Conservation (phyloP, 2,329 filamentous ascomycete genomes). For the Alternaria alternata region DNA sequence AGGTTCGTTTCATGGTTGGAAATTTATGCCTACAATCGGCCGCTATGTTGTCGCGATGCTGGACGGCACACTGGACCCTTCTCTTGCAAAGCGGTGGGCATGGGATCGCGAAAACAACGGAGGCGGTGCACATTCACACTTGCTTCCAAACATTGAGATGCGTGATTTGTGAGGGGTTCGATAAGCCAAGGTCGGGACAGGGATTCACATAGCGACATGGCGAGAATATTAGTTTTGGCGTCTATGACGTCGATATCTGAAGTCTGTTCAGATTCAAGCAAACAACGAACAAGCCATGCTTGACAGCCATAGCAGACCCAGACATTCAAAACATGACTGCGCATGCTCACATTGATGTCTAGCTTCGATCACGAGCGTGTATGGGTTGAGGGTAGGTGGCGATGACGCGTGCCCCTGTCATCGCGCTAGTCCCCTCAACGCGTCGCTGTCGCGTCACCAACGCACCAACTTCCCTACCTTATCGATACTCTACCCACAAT, state of each 20-base stretch:
- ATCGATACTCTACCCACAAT: constrained; percentile 27
- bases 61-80: neutral
- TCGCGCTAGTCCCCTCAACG: constrained; percentile 33
- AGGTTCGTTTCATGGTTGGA: neutral
- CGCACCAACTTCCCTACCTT: neutral
- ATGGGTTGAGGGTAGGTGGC: neutral
- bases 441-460: constrained; percentile 29
- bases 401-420: constrained; percentile 17
- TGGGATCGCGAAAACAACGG: neutral
- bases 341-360: neutral
- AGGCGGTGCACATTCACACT: neutral
- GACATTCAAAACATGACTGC: accelerated
- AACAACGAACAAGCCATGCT: neutral
- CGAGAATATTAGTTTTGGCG: neutral
- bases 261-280: neutral
- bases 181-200: neutral
- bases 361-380: no score
- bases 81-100: neutral
- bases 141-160: neutral
- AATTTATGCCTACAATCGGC: neutral
- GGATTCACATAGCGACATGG: neutral
- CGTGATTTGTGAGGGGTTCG: neutral
- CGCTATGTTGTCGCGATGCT: neutral
- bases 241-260: neutral
- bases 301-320: neutral